Evolutionary conservation across 495 filamentous ascomycete genomes (phyloP).

Genomic region (Xeromyces bisporus): DNA sequence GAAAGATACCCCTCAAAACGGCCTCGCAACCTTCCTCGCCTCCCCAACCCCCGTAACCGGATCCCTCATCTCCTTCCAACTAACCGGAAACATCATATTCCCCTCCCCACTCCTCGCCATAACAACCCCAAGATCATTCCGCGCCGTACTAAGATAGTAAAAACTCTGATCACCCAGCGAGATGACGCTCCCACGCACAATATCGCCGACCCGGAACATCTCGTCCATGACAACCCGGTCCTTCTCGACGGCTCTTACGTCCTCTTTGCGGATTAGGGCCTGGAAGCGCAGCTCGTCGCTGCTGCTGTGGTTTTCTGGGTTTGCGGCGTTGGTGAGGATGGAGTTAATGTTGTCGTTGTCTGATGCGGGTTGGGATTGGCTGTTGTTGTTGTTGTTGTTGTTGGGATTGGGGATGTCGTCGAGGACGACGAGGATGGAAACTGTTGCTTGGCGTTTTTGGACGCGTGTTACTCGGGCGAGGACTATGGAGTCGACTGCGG

Average conservation of each 20-base stretch:
- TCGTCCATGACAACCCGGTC: conserved; percentile 81
- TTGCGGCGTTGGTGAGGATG: conserved; percentile 25
- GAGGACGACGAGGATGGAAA: conserved; percentile 64
- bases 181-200: conserved; percentile 79
- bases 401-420: conserved; percentile 22
- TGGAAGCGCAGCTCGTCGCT: conserved; percentile 34
- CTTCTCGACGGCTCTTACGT: conserved; percentile 89
- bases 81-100: conserved; percentile 78
- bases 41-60: conserved; percentile 62
- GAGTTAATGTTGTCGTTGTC: conserved; percentile 34
- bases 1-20: conserved; percentile 41
- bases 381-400: conserved; percentile 1
- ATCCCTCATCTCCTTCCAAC: conserved; percentile 88
- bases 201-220: conserved; percentile 84
- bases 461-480: conserved; percentile 76
- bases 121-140: conserved; percentile 83
- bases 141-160: conserved; percentile 80
- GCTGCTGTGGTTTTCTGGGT: conserved; percentile 29
- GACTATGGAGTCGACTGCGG: conserved; percentile 61
- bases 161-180: conserved; percentile 84
- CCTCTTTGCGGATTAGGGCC: conserved; percentile 52
- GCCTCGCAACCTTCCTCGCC: conserved; percentile 82
- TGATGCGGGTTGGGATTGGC: conserved; percentile 13
- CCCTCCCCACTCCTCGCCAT: conserved; percentile 83
- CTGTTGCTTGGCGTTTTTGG: conserved; percentile 61